Conservation (phyloP, 2,329 filamentous ascomycete genomes). For the Didymella keratinophila region DNA sequence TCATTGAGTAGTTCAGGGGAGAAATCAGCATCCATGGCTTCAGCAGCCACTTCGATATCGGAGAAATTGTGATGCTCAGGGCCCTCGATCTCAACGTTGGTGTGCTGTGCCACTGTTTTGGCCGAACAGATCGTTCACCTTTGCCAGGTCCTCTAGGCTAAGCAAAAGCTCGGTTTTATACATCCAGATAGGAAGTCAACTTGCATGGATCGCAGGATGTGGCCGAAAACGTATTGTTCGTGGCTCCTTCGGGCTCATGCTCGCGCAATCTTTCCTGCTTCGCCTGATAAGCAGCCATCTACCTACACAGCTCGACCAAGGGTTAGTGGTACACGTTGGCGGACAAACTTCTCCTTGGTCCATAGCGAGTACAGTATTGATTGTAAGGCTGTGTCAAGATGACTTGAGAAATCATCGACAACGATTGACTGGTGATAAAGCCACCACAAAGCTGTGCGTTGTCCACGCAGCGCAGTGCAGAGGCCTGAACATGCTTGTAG, state of each 20-base stretch:
- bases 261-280: neutral
- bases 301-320: neutral
- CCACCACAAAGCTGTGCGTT: neutral
- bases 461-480: neutral
- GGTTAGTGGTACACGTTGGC: conserved; percentile 2
- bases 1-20: conserved; percentile 15
- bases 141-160: neutral
- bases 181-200: neutral
- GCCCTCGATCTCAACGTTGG: neutral
- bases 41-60: conserved; percentile 1
- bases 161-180: conserved; percentile 6
- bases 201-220: neutral
- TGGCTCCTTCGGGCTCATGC: conserved; percentile 2
- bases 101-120: conserved; percentile 1
- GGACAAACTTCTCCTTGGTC: neutral
- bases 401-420: neutral
- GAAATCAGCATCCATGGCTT: neutral
- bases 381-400: neutral
- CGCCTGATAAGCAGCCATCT: neutral
- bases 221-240: neutral
- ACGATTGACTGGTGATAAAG: neutral
- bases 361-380: neutral
- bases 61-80: conserved; percentile 7
- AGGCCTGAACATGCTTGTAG: neutral
- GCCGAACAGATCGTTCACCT: neutral